Conservation (phyloP, 352 stramenopile species). For the Pythium brachiatum region DNA sequence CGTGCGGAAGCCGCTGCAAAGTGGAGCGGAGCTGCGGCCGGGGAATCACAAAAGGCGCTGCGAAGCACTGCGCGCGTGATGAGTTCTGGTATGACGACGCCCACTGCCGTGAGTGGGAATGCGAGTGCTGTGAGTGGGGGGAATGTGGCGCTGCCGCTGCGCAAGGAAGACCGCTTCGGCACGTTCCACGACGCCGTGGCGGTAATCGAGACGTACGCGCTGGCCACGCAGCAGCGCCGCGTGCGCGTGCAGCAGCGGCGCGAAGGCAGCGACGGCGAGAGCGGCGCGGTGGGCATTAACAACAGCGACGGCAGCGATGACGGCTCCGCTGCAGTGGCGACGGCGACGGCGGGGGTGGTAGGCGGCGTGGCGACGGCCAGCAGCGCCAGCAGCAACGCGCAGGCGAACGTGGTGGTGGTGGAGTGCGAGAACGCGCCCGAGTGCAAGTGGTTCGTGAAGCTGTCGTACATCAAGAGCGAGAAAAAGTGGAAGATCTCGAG, state of each 20-base stretch:
- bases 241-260: constrained; percentile 47
- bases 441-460: constrained; percentile 77
- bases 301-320: constrained; percentile 2
- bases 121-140: neutral
- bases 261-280: neutral
- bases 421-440: constrained; percentile 61
- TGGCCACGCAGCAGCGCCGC: constrained; percentile 49
- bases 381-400: constrained; percentile 1
- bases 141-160: constrained; percentile 21
- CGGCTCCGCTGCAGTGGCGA: neutral
- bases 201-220: constrained; percentile 56
- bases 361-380: neutral
- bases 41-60: constrained; percentile 50
- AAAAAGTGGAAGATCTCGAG: constrained; percentile 75
- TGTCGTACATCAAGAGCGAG: constrained; percentile 61
- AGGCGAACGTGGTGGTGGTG: constrained; percentile 48
- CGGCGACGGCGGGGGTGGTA: neutral
- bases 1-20: constrained; percentile 14
- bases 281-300: neutral
- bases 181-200: constrained; percentile 64
- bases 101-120: neutral
- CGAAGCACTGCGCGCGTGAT: constrained; percentile 19
- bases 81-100: constrained; percentile 18
- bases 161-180: constrained; percentile 62
- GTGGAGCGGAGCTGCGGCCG: constrained; percentile 12